Percentiles rank a stretch among this genome's conserved stretches.
Conservation (phyloP, 805 yeast species). For the Kurtzmaniella cleridarum region DNA sequence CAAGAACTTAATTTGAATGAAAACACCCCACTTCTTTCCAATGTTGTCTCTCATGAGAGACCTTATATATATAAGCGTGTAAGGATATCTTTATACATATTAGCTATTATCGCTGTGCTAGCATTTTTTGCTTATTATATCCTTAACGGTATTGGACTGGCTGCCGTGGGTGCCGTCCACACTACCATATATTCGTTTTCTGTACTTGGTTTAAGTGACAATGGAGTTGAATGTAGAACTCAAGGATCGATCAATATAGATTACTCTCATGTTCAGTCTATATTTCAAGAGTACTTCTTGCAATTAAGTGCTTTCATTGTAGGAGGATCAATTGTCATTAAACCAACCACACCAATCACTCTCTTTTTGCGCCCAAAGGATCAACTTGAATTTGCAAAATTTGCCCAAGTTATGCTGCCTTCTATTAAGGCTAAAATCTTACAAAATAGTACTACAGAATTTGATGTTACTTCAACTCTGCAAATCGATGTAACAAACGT, state of each 20-base stretch:
- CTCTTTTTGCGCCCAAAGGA: slow-evolving; percentile 14
- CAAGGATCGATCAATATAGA: slow-evolving; percentile 19
- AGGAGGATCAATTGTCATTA: slow-evolving; percentile 19
- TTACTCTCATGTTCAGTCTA: slow-evolving; percentile 20
- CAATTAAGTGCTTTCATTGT: slow-evolving; percentile 14
- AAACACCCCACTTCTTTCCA: too few species aligned
- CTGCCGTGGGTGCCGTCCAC: slow-evolving; percentile 7
- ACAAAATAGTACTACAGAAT: slow-evolving; percentile 14
- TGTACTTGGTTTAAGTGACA: slow-evolving; percentile 11
- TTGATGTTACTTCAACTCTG: slow-evolving; percentile 21
- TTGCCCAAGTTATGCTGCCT: slow-evolving; percentile 21
- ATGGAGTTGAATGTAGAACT: slow-evolving; percentile 26
- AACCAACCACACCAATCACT: slow-evolving; percentile 14
- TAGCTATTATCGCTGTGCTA: slow-evolving; percentile 8
- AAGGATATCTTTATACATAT: not conserved
- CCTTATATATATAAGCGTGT: slow-evolving; percentile 2
- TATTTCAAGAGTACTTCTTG: slow-evolving; percentile 15
- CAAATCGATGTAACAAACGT: slow-evolving; percentile 13
- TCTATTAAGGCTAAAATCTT: slow-evolving; percentile 15
- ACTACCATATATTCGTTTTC: not conserved
- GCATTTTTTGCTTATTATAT: slow-evolving; percentile 9
- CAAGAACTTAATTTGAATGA: too few species aligned
- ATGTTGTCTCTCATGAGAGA: not conserved
- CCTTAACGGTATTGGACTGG: slow-evolving; percentile 1
- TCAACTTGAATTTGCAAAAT: slow-evolving; percentile 12